A percentile compares a stretch with the other conserved stretches of the same genome.
phyloP scores from a whole-genome alignment of 345 rosid genomes.

The Jatropha curcas region DNA sequence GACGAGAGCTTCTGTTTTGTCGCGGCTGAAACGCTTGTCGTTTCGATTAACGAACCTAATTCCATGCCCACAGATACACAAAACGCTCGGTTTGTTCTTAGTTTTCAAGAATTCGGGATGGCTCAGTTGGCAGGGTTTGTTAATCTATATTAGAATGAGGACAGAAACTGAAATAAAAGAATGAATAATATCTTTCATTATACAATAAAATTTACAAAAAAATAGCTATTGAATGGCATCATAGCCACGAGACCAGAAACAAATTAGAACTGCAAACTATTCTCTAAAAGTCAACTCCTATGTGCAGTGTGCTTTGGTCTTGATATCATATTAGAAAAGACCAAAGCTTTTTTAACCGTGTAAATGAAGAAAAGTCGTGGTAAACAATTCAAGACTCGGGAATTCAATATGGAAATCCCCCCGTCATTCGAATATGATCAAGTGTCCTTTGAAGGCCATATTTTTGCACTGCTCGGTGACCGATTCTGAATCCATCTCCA shows the following conservation, averaged over 20 bases:
- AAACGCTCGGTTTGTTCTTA: too few species aligned
- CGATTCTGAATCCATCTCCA: slow-evolving; percentile 91
- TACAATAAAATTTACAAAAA: background rate
- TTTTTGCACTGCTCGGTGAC: slow-evolving; percentile 68
- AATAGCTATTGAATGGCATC: slow-evolving; percentile 6
- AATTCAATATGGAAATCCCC: slow-evolving; percentile 71
- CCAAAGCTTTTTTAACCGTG: slow-evolving; percentile 10
- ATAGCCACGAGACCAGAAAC: background rate
- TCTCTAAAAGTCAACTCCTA: slow-evolving; percentile 3
- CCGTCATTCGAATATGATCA: slow-evolving; percentile 78
- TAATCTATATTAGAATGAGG: background rate
- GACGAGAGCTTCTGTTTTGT: too few species aligned
- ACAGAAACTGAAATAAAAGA: background rate
- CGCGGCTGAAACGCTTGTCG: too few species aligned
- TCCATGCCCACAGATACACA: too few species aligned
- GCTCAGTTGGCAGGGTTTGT: too few species aligned
- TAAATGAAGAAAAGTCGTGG: slow-evolving; percentile 1
- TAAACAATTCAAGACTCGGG: slow-evolving; percentile 2
- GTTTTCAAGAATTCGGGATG: too few species aligned
- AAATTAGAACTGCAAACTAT: slow-evolving; percentile 12
- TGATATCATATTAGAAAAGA: background rate
- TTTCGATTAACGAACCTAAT: too few species aligned
- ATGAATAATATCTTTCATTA: slow-evolving; percentile 16
- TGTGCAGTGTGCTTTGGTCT: slow-evolving; percentile 22
- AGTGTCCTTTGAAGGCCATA: slow-evolving; percentile 78